Base-by-base conservation (phyloP, 805 yeast genomes). In the Candida sanyiensis region DNA sequence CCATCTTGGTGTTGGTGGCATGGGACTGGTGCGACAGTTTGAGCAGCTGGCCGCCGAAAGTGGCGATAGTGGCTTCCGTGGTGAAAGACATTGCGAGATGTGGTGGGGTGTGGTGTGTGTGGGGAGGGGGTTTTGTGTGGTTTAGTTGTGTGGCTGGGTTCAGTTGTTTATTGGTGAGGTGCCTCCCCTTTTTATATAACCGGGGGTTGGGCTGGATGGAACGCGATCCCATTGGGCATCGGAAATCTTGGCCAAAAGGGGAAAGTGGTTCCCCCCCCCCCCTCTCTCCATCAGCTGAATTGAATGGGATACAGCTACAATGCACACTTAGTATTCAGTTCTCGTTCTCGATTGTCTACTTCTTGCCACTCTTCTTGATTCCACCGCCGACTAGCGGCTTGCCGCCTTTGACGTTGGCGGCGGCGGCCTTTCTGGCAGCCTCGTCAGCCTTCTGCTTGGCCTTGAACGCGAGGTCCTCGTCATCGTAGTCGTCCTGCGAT, bases 301-400 rank as follows among this genome's bases (percentile, higher is more conserved):
- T 29, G 33, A 29, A 4, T 29, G 15, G 13, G 4, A n/a, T n/a
- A n/a, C n/a, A n/a, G n/a, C n/a, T n/a, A n/a, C n/a, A n/a, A n/a
- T n/a, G n/a, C n/a, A n/a, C n/a, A n/a, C n/a, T n/a, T n/a, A n/a
- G n/a, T n/a, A n/a, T n/a, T n/a, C n/a, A n/a, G n/a, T n/a, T n/a
- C n/a, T n/a, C n/a, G n/a, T n/a, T n/a, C n/a, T n/a, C n/a, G n/a
- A n/a, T 21, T 12, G 30, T 19, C 46, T 55, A 63, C 66, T 73
- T 73, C 69, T 73, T 73, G 48, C 77, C 83, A 52, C 83, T 82
- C 77, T 89, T 90, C 76, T 90, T 89, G 70, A 89, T 89, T 44
- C 97, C 97, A 38, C 96, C 96, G 47, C 95, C 89, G 39, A 80
- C 79, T 55, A 89, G 67, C 26, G 96, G 96, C 39, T 96, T 96